Conservation (phyloP, 2,329 filamentous ascomycete species). For the Pseudodiploospora longispora region DNA sequence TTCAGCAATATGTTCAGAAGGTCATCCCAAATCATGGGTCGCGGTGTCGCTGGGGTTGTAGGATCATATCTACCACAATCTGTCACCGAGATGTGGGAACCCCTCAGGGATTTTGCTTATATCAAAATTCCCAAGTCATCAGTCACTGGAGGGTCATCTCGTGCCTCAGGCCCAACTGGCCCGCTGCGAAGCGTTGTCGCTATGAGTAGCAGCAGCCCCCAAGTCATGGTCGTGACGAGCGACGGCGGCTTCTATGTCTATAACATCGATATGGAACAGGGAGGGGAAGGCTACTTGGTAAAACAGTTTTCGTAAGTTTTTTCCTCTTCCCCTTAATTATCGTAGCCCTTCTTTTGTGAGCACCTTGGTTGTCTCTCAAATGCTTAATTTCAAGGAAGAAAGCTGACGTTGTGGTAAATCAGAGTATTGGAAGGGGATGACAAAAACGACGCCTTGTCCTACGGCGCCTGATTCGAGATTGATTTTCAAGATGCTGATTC, state of each 20-base stretch:
- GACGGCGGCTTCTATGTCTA: slow-evolving; percentile 94
- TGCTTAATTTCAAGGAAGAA: too few relatives aligned
- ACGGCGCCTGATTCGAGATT: slow-evolving; percentile 21
- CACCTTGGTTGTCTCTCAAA: too few relatives aligned
- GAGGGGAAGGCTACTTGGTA: slow-evolving; percentile 83
- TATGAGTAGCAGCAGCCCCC: slow-evolving; percentile 88
- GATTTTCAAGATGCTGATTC: too few relatives aligned
- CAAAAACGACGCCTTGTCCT: slow-evolving; percentile 42
- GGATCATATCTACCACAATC: slow-evolving; percentile 88
- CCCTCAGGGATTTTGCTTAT: slow-evolving; percentile 88
- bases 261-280: slow-evolving; percentile 88
- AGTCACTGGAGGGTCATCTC: slow-evolving; percentile 10
- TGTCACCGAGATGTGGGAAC: slow-evolving; percentile 97
- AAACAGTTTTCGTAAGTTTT: slow-evolving; percentile 82
- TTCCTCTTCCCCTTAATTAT: neutral
- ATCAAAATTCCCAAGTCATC: slow-evolving; percentile 73
- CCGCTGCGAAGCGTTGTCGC: slow-evolving; percentile 87
- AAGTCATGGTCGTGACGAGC: slow-evolving; percentile 96
- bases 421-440: slow-evolving; percentile 49
- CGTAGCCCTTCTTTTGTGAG: too few relatives aligned
- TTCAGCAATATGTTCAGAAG: slow-evolving; percentile 87
- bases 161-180: slow-evolving; percentile 23
- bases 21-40: slow-evolving; percentile 89
- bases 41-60: slow-evolving; percentile 78
- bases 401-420: slow-evolving; percentile 3